phyloP scores from a whole-genome alignment of 805 yeast genomes.

The Ogataea wickerhamii region DNA sequence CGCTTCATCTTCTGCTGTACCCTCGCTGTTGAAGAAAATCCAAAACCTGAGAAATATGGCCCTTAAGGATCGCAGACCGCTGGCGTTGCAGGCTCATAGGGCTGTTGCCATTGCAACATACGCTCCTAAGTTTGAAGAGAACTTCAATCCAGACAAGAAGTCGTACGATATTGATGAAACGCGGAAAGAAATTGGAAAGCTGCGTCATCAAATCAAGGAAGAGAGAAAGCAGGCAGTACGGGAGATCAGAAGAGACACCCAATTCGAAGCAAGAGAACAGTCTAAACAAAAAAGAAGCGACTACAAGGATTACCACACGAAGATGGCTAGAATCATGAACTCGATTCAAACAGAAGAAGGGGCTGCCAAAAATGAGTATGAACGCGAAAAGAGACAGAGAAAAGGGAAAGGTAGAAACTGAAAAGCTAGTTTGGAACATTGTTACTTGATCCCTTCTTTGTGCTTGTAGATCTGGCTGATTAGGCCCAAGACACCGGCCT shows the following conservation, averaged over 20 bases:
- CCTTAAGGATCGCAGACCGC: constrained; percentile 55
- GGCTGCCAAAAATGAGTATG: constrained; percentile 89
- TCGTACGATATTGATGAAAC: constrained; percentile 81
- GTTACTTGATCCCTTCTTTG: constrained; percentile 24
- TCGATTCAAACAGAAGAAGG: constrained; percentile 93
- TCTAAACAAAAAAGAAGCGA: constrained; percentile 72
- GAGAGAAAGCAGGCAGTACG: constrained; percentile 85
- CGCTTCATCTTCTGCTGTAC: constrained; percentile 35
- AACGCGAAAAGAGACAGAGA: constrained; percentile 72
- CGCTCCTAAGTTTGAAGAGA: constrained; percentile 92
- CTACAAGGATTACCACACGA: constrained; percentile 78
- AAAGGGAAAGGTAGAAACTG: constrained; percentile 34
- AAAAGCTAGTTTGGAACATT: not conserved
- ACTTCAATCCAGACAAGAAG: constrained; percentile 92
- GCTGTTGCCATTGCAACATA: constrained; percentile 80
- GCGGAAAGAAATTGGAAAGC: constrained; percentile 78
- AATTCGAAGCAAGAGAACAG: constrained; percentile 82
- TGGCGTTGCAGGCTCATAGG: constrained; percentile 76
- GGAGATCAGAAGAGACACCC: constrained; percentile 85
- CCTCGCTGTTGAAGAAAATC: constrained; percentile 41
- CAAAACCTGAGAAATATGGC: constrained; percentile 48
- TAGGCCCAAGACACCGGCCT: constrained; percentile 59
- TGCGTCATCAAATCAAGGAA: constrained; percentile 81
- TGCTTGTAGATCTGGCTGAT: constrained; percentile 74
- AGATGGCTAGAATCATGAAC: constrained; percentile 83